These are phyloP conservation scores for Cokeromyces recurvatus DNA, from an alignment of 371 early-diverging fungal species.

Conservation along the genomic window DNA sequence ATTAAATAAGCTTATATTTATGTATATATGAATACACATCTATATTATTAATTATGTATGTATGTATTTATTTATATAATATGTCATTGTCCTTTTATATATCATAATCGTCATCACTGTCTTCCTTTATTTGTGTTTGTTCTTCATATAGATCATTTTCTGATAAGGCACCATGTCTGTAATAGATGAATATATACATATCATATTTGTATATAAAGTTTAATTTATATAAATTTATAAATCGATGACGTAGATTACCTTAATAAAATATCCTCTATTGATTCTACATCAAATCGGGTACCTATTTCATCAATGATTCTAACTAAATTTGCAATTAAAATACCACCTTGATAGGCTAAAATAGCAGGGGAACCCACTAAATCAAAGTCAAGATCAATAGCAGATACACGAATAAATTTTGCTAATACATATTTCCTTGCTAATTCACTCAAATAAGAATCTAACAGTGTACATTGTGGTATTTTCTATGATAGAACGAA, in stretches of 20 bases:
- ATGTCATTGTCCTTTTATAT: no score
- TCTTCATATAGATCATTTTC: conserved; percentile 33
- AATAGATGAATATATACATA: no score
- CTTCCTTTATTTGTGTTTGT: conserved; percentile 1
- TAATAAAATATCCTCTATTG: conserved; percentile 34
- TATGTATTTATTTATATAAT: no score
- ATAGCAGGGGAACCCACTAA: conserved; percentile 51
- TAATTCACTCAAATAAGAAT: conserved; percentile 27
- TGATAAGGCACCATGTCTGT: conserved; percentile 32
- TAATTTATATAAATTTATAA: not conserved
- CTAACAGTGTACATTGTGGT: conserved; percentile 32
- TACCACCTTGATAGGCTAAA: conserved; percentile 43
- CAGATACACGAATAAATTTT: conserved; percentile 48
- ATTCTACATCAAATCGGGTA: conserved; percentile 28
- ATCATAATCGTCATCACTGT: conserved; percentile 1
- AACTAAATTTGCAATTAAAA: conserved; percentile 47
- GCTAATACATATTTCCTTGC: conserved; percentile 43
- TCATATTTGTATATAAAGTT: conserved; percentile 2
- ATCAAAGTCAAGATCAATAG: conserved; percentile 47
- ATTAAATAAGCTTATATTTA: no score
- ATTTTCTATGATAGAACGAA: conserved; percentile 23
- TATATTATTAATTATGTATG: no score
- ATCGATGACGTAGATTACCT: conserved; percentile 16
- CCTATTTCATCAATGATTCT: conserved; percentile 43
- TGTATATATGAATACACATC: no score